Evolutionary conservation across 2,329 filamentous ascomycete genomes (phyloP).

Genomic region (Aspergillus pseudotamarii): DNA sequence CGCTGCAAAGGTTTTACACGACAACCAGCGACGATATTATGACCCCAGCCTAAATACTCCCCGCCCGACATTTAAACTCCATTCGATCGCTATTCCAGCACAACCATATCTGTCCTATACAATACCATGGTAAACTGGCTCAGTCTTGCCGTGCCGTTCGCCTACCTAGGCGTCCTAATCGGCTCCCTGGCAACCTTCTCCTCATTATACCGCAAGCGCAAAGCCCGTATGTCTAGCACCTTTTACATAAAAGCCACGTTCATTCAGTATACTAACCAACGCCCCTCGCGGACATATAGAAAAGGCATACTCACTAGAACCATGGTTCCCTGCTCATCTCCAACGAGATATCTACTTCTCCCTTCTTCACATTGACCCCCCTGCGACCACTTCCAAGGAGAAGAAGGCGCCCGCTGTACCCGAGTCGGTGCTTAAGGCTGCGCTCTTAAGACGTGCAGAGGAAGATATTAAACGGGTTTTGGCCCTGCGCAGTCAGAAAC

Average conservation of each 20-base stretch:
- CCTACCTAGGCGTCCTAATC: slow-evolving; percentile 84
- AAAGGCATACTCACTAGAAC: slow-evolving; percentile 80
- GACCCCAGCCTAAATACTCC: not conserved
- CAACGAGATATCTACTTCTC: slow-evolving; percentile 95
- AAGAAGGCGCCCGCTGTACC: slow-evolving; percentile 74
- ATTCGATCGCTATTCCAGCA: not conserved
- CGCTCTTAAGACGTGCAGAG: slow-evolving; percentile 82
- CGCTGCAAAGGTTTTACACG: not conserved
- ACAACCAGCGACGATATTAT: not conserved
- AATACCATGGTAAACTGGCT: slow-evolving; percentile 69
- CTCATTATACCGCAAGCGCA: slow-evolving; percentile 87
- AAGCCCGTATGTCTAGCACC: slow-evolving; percentile 64
- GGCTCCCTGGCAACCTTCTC: slow-evolving; percentile 92
- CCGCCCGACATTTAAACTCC: not conserved
- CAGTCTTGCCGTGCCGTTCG: slow-evolving; percentile 81
- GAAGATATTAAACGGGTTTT: slow-evolving; percentile 94
- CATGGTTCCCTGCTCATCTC: slow-evolving; percentile 90
- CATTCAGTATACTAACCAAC: slow-evolving; percentile 14
- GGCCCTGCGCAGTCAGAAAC: slow-evolving; percentile 84
- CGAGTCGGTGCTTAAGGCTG: slow-evolving; percentile 82
- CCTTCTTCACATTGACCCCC: slow-evolving; percentile 75
- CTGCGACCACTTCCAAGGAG: slow-evolving; percentile 52
- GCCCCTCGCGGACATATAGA: slow-evolving; percentile 49
- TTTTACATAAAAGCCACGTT: slow-evolving; percentile 15
- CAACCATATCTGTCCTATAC: slow-evolving; percentile 21